Conservation (phyloP, 164 flowering plant species). For the Dillenia turbinata region DNA sequence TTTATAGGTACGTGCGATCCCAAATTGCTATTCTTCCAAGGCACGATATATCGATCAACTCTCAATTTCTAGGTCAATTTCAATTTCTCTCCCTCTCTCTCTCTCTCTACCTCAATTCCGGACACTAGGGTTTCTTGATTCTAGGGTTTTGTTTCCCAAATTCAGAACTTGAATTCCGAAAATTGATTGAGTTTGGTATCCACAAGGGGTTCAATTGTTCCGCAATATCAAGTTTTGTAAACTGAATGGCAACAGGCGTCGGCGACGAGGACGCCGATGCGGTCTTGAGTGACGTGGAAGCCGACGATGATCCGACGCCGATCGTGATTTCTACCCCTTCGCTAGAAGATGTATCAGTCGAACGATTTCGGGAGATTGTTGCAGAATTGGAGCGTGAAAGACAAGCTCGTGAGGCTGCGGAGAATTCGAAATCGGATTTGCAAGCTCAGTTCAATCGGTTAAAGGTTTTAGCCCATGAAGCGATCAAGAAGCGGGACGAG, state of each 20-base stretch:
- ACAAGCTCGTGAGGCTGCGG: conserved; percentile 56
- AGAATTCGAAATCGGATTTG: conserved; percentile 64
- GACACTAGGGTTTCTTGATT: too few relatives aligned
- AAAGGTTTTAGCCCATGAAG: conserved; percentile 57
- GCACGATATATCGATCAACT: too few relatives aligned
- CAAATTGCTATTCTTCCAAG: too few relatives aligned
- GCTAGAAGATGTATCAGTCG: conserved; percentile 40
- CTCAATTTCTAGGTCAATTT: too few relatives aligned
- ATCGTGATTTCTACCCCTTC: conserved; percentile 23
- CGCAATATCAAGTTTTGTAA: background rate
- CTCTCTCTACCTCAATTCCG: too few relatives aligned
- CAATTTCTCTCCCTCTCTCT: too few relatives aligned
- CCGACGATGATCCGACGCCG: conserved; percentile 51
- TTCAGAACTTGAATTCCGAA: too few relatives aligned
- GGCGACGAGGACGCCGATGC: conserved; percentile 57
- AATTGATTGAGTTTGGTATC: too few relatives aligned
- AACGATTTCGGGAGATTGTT: conserved; percentile 46
- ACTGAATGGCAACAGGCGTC: conserved; percentile 31
- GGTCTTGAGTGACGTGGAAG: conserved; percentile 86
- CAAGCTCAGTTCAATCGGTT: conserved; percentile 50
- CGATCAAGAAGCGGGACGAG: conserved; percentile 90
- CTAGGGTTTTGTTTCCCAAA: too few relatives aligned
- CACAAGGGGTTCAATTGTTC: background rate
- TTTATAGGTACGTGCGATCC: too few relatives aligned
- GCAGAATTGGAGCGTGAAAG: conserved; percentile 80